phyloP scores from a whole-genome alignment of 1,284 basidiomycete species.

The Cutaneotrichosporon cavernicola region DNA sequence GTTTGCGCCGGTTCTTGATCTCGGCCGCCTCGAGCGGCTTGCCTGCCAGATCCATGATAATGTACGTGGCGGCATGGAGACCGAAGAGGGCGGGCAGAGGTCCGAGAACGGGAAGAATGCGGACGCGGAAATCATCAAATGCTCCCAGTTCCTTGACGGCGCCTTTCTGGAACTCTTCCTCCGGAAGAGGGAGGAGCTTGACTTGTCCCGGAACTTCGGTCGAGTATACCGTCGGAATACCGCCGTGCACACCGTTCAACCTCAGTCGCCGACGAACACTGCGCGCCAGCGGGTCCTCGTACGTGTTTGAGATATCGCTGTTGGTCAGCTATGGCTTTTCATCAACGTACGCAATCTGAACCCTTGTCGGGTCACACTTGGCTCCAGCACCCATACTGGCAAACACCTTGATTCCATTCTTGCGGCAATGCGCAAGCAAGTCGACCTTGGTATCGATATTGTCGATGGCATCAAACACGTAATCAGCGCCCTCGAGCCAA shows the following conservation, averaged over 20 bases:
- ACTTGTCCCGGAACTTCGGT: slow-evolving; percentile 86
- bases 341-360: slow-evolving; percentile 69
- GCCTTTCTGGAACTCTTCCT: slow-evolving; percentile 89
- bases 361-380: slow-evolving; percentile 88
- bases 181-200: slow-evolving; percentile 82
- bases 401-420: slow-evolving; percentile 78
- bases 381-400: slow-evolving; percentile 98
- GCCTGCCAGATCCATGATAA: slow-evolving; percentile 76
- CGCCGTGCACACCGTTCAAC: slow-evolving; percentile 64
- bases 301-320: slow-evolving; percentile 86
- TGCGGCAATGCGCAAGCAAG: slow-evolving; percentile 76
- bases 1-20: slow-evolving; percentile 76
- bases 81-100: slow-evolving; percentile 86
- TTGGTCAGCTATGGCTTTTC: slow-evolving; percentile 4
- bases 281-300: slow-evolving; percentile 92
- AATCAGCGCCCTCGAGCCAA: slow-evolving; percentile 76
- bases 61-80: slow-evolving; percentile 79
- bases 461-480: slow-evolving; percentile 95
- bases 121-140: slow-evolving; percentile 85
- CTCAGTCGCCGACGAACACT: slow-evolving; percentile 80
- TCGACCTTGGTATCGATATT: slow-evolving; percentile 95
- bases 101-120: slow-evolving; percentile 52
- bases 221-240: slow-evolving; percentile 93
- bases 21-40: slow-evolving; percentile 82
- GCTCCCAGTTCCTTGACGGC: slow-evolving; percentile 85